These are phyloP conservation scores for Candida arabinofermentans DNA, from an alignment of 805 yeast species.

Conservation along the genomic window DNA sequence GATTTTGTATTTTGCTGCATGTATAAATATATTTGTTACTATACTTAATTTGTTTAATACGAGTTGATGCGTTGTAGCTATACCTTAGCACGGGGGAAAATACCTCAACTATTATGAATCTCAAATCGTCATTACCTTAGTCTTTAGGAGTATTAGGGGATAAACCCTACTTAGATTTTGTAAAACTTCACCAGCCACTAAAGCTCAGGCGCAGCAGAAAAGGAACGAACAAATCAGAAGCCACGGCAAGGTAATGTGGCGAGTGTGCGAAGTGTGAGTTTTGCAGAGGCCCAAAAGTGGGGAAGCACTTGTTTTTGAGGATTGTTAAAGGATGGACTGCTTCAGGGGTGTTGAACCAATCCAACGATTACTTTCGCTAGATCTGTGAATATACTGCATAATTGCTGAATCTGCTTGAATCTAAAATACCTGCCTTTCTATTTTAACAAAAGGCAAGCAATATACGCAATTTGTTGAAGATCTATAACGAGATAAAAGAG, in stretches of 20 bases:
- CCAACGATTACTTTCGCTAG: too few species aligned
- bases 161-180: not conserved
- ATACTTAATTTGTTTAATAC: too few species aligned
- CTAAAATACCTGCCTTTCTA: not conserved
- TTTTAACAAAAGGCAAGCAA: too few species aligned
- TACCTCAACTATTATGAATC: too few species aligned
- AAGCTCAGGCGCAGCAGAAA: not conserved
- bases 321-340: not conserved
- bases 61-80: too few species aligned
- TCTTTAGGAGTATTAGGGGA: not conserved
- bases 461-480: not conserved
- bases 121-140: too few species aligned
- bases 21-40: too few species aligned
- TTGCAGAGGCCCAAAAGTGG: conserved; percentile 1
- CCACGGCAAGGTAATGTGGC: conserved; percentile 1
- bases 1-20: not conserved
- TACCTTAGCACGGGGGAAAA: too few species aligned
- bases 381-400: too few species aligned
- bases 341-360: not conserved
- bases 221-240: conserved; percentile 1
- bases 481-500: not conserved
- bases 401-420: too few species aligned
- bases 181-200: not conserved
- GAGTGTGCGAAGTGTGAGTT: not conserved
- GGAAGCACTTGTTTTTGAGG: not conserved